Evolutionary conservation across 1,284 basidiomycete genomes (phyloP).

Genomic region (Cryptococcus wingfieldii): DNA sequence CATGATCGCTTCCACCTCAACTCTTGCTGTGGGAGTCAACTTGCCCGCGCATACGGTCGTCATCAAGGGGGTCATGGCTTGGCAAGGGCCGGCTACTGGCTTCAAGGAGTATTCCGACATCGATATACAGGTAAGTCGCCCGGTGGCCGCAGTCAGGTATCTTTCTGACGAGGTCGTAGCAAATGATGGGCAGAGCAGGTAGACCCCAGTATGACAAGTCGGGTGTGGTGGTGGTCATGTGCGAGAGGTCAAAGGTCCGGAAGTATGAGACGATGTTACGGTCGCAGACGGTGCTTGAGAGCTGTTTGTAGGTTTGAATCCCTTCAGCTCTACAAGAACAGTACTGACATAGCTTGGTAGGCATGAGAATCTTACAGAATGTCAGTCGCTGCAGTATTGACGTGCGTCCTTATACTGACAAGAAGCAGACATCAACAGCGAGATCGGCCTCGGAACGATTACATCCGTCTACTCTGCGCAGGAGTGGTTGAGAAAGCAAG

Average conservation of each 20-base stretch:
- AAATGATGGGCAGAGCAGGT: slow-evolving; percentile 61
- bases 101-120: slow-evolving; percentile 48
- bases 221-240: slow-evolving; percentile 50
- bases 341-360: slow-evolving; percentile 7
- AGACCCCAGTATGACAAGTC: slow-evolving; percentile 74
- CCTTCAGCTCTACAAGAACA: background rate
- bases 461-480: slow-evolving; percentile 59
- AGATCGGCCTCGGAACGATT: slow-evolving; percentile 80
- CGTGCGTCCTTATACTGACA: background rate
- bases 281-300: slow-evolving; percentile 67
- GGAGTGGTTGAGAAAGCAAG: slow-evolving; percentile 63
- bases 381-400: slow-evolving; percentile 8
- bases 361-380: slow-evolving; percentile 76
- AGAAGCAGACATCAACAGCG: slow-evolving; percentile 69
- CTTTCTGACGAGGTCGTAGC: slow-evolving; percentile 15
- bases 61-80: slow-evolving; percentile 46
- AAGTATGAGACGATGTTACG: slow-evolving; percentile 37
- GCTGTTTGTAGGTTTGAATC: slow-evolving; percentile 54
- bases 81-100: slow-evolving; percentile 29
- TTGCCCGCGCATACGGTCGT: slow-evolving; percentile 50
- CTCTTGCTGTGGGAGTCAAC: slow-evolving; percentile 55
- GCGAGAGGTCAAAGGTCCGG: slow-evolving; percentile 25
- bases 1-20: slow-evolving; percentile 49
- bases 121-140: slow-evolving; percentile 42
- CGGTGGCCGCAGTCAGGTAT: background rate